Evolutionary conservation across 306 rosid genomes (phyloP), one percentile per base, ranked within the genome.

Genomic region (Pterocarpus macrocarpus): DNA sequence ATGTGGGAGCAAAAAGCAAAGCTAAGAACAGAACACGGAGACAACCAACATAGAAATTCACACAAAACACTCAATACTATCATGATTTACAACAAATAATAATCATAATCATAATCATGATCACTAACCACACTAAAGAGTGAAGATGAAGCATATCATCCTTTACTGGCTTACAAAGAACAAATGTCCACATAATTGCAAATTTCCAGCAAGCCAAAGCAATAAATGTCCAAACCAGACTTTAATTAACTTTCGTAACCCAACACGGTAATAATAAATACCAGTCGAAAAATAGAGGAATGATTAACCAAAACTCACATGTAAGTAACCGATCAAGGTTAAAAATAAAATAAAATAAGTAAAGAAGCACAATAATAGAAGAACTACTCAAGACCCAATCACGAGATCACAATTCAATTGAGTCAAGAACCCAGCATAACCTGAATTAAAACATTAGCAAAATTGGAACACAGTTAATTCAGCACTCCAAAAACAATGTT

Each of bases 181-280:
- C 41, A 65, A 16, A 38, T 8, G 36, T 59, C 13, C 22, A 69
- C 52, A 56, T 75, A 36, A 78, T 52, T 78, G 36, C 59, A 56
- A 57, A 55, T 71, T 2, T 63, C 57, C 62, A 56, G 49, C 45
- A 61, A 76, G 34, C 58, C 22, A 72, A 49, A 70, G 61, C 63
- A 79, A 58, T 78, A 67, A 56, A 67, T 78, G 64, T 30, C 36
- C n/a, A 65, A 38, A 66, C 33, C 66, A 55, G 17, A 67, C 30
- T 17, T n/a, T 16, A 53, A 35, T 28, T 17, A 38, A 66, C 59
- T 3, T 30, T 4, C 33, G 17, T 17, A 17, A 16, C 53, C 61
- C 59, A 35, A 52, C 28, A 22, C 28, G 11, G 12, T 11, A 67
- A 16, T 16, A 53, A 30, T 15, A 68, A 79, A 57, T 11, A 38